These are phyloP conservation scores for Monoraphidium neglectum DNA, from an alignment of 139 green algal species.

Conservation along the genomic window DNA sequence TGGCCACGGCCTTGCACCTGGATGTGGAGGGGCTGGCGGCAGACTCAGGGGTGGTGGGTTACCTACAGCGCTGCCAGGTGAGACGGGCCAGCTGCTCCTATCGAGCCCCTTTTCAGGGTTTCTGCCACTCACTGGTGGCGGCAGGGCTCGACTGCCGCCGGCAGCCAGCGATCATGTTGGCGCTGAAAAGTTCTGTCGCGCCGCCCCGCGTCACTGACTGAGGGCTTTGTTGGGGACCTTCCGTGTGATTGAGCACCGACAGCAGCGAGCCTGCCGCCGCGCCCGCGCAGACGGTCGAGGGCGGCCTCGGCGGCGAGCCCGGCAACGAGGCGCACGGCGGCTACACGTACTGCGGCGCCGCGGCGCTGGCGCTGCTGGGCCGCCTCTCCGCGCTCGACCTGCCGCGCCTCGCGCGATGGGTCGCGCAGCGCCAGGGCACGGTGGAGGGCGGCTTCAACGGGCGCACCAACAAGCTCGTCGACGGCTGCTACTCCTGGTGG, in stretches of 20 bases:
- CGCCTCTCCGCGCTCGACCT: conserved; percentile 63
- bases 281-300: conserved; percentile 80
- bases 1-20: conserved; percentile 73
- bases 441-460: conserved; percentile 96
- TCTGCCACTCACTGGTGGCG: too few relatives aligned
- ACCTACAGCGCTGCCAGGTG: conserved; percentile 73
- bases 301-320: conserved; percentile 94
- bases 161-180: too few relatives aligned
- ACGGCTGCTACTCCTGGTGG: conserved; percentile 97
- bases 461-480: conserved; percentile 98
- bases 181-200: too few relatives aligned
- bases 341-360: conserved; percentile 97
- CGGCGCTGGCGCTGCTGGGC: conserved; percentile 72
- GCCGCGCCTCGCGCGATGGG: conserved; percentile 73
- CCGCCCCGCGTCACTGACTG: too few relatives aligned
- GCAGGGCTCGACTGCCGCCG: too few relatives aligned
- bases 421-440: conserved; percentile 65
- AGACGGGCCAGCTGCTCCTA: too few relatives aligned
- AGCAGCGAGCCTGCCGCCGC: background rate
- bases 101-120: too few relatives aligned
- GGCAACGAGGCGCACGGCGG: conserved; percentile 97
- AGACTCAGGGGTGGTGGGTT: conserved; percentile 59
- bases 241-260: too few relatives aligned
- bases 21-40: conserved; percentile 63
- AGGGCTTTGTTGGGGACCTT: too few relatives aligned